Evolutionary conservation across 140 eudicot genomes (phyloP).

Genomic region (Erigeron philadelphicus): DNA sequence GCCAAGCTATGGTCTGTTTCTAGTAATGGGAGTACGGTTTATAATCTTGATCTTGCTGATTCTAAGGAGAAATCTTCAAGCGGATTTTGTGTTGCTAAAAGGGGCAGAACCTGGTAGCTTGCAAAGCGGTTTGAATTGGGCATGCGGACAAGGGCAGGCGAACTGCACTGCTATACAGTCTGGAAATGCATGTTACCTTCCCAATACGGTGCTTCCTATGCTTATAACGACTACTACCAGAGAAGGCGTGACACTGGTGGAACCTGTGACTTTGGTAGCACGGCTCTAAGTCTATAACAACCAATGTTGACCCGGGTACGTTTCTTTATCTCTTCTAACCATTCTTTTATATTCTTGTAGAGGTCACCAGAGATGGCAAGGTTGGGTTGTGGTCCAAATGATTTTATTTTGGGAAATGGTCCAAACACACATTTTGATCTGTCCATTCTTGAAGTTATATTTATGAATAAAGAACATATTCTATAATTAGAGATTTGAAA

Average conservation of each 20-base stretch:
- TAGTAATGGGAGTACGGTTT: constrained; percentile 62
- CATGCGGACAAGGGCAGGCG: constrained; percentile 83
- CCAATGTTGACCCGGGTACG: constrained; percentile 72
- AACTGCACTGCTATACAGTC: constrained; percentile 74
- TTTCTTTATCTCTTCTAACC: constrained; percentile 6
- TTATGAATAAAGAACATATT: too few species aligned
- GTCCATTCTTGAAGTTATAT: too few species aligned
- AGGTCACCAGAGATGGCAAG: neutral
- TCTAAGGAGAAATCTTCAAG: constrained; percentile 42
- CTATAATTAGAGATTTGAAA: too few species aligned
- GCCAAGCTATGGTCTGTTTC: constrained; percentile 62
- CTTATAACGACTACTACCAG: constrained; percentile 86
- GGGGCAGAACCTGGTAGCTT: constrained; percentile 50
- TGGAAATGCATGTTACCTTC: constrained; percentile 67
- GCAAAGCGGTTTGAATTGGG: constrained; percentile 70
- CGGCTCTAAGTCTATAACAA: constrained; percentile 49
- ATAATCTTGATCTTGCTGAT: constrained; percentile 40
- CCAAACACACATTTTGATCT: too few species aligned
- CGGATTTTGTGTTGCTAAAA: constrained; percentile 57
- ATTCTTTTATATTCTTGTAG: neutral
- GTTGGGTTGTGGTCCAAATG: too few species aligned
- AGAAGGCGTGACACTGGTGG: constrained; percentile 58
- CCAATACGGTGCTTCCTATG: constrained; percentile 93
- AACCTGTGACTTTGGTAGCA: constrained; percentile 82
- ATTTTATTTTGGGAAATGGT: too few species aligned